These are phyloP conservation scores for Tulasnella sp. DNA, from an alignment of 768 basidiomycete genomes.

Conservation along the genomic window DNA sequence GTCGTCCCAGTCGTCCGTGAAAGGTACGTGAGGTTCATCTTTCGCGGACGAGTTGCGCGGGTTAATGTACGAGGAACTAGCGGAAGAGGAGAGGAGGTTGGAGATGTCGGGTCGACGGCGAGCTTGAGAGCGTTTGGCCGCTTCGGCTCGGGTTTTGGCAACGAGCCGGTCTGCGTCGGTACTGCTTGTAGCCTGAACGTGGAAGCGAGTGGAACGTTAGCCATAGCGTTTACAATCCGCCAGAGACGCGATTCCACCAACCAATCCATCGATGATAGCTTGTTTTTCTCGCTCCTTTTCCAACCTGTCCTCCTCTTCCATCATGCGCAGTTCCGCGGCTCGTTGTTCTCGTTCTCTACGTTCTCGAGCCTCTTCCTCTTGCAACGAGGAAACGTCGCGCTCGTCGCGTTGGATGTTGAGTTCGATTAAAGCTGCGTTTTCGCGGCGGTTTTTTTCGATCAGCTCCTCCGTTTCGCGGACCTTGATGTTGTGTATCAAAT, in stretches of 20 bases:
- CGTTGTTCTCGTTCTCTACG: slow-evolving; percentile 65
- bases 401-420: slow-evolving; percentile 80
- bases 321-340: slow-evolving; percentile 58
- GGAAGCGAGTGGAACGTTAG: background rate
- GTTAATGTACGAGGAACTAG: background rate
- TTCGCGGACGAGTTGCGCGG: background rate
- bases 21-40: slow-evolving; percentile 73
- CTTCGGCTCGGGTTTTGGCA: slow-evolving; percentile 62
- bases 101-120: background rate
- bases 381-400: slow-evolving; percentile 63
- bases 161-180: slow-evolving; percentile 59
- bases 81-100: slow-evolving; percentile 8
- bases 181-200: slow-evolving; percentile 42
- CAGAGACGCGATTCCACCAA: slow-evolving; percentile 33
- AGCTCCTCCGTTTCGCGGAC: slow-evolving; percentile 75
- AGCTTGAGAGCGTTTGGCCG: slow-evolving; percentile 39
- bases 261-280: slow-evolving; percentile 76
- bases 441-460: slow-evolving; percentile 68
- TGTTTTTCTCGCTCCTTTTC: slow-evolving; percentile 66
- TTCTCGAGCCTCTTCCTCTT: slow-evolving; percentile 78
- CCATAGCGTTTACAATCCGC: background rate
- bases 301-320: slow-evolving; percentile 72
- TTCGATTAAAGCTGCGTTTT: slow-evolving; percentile 79
- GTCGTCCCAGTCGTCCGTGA: slow-evolving; percentile 70
- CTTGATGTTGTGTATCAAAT: slow-evolving; percentile 88